Base-by-base conservation (phyloP, 192 early-diverging fungal species). In the Coemansia sp. region DNA sequence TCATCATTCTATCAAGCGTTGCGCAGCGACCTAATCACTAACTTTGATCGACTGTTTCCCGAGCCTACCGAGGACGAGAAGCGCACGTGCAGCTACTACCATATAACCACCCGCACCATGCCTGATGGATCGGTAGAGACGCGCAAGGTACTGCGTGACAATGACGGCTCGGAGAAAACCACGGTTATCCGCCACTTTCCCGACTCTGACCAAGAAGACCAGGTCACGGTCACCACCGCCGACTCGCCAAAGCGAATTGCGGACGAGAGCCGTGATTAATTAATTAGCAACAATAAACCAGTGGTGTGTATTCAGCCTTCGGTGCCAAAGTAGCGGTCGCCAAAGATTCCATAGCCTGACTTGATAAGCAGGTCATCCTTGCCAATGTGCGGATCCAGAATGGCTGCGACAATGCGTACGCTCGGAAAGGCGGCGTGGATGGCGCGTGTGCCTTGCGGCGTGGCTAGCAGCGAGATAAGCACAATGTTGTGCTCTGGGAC, bases 321-420 rank as follows among this genome's bases (percentile, higher is more conserved):
- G 21, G 72, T 75, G 14, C 73, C 73, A 73, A 84, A 84, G 58
- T 84, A 84, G 39, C 80, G 74, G 58, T 79, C 79, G 42, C 87
- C 88, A 87, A 95, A 95, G 67, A 92, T 83, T 12, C 93, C 93
- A 62, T 90, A 86, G 7, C 93, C 93, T 25, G 90, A 88, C 47
- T 84, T 83, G 61, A 93, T 84, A 45, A 80, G 83, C 38, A 88
- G 64, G 19, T 81, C 85, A 25, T 85, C 77, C 28, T 82, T 65
- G 40, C 79, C 71, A 12, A 92, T 55, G 42, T 82, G 76, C 14
- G 81, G 76, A 55, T 94, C 94, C 1, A 94, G 75, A 79, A 86
- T 84, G 8, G 90, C 87, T 11, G 84, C 84, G 20, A 94, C 90
- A 30, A 95, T 79, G 58, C 80, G 82, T 9, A 94, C 85, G 38